Evolutionary conservation across 345 rosid species (phyloP).

Genomic region (Acer negundo): DNA sequence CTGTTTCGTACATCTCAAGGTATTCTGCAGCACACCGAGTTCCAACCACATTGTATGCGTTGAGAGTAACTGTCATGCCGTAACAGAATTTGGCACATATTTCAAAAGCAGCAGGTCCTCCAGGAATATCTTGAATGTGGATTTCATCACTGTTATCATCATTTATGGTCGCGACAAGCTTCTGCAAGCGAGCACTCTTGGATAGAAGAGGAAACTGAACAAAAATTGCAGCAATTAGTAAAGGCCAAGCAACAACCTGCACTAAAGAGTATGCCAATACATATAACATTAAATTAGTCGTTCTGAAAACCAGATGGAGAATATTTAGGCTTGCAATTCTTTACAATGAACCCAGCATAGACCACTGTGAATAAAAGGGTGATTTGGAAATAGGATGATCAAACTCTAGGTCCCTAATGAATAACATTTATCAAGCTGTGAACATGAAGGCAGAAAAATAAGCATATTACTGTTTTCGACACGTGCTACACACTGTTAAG

Average conservation of each 20-base stretch:
- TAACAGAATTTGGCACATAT: conserved; percentile 90
- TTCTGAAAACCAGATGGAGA: not conserved
- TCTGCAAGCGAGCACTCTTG: conserved; percentile 66
- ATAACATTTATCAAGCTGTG: not conserved
- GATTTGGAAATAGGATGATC: conserved; percentile 6
- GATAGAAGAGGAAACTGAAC: conserved; percentile 70
- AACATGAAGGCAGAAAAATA: not conserved
- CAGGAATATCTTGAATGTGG: conserved; percentile 66
- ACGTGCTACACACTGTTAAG: not conserved
- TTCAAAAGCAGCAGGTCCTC: conserved; percentile 86
- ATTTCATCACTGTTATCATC: conserved; percentile 63
- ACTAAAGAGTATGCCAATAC: not conserved
- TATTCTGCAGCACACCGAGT: conserved; percentile 85
- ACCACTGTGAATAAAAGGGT: not conserved
- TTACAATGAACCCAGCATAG: not conserved
- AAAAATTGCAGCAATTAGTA: conserved; percentile 16
- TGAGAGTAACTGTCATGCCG: conserved; percentile 87
- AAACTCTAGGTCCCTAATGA: not conserved
- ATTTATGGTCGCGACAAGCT: conserved; percentile 48
- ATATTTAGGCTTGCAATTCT: not conserved
- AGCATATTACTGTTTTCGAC: not conserved
- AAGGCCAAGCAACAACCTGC: not conserved
- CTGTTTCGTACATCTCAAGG: conserved; percentile 64
- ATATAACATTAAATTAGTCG: not conserved
- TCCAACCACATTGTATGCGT: conserved; percentile 81